Evolutionary conservation across 768 basidiomycete genomes (phyloP).

Genomic region (Tulasnella sp.): DNA sequence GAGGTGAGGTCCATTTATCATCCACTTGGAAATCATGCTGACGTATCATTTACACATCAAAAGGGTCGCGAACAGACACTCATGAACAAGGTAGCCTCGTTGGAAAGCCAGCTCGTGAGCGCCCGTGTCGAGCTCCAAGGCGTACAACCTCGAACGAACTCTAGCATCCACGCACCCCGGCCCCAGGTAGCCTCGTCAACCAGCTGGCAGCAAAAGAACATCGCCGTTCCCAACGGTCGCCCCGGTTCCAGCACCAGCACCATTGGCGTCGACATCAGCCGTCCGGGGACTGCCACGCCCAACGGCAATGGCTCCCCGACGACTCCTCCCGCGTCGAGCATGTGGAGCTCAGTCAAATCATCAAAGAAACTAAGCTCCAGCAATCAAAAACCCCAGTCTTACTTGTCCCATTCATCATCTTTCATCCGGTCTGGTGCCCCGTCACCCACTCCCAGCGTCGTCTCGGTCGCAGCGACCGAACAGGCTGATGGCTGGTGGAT

Average conservation of each 20-base stretch:
- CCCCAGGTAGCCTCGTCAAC: background rate
- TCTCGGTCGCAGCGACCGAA: slow-evolving; percentile 58
- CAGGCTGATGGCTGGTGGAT: slow-evolving; percentile 72
- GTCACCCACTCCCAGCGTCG: slow-evolving; percentile 66
- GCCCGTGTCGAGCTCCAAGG: slow-evolving; percentile 49
- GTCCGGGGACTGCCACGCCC: slow-evolving; percentile 11
- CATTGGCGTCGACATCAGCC: background rate
- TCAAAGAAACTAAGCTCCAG: slow-evolving; percentile 42
- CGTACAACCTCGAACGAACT: slow-evolving; percentile 20
- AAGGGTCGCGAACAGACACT: slow-evolving; percentile 63
- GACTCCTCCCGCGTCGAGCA: slow-evolving; percentile 36
- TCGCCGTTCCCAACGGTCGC: background rate
- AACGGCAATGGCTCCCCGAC: background rate
- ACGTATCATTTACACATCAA: slow-evolving; percentile 14
- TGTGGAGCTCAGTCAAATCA: slow-evolving; percentile 63
- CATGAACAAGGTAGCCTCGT: slow-evolving; percentile 48
- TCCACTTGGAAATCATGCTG: background rate
- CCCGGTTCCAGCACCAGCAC: slow-evolving; percentile 2
- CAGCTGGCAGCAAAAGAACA: background rate
- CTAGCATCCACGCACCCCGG: slow-evolving; percentile 12
- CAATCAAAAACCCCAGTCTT: slow-evolving; percentile 24
- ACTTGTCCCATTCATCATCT: slow-evolving; percentile 25
- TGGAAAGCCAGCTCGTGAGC: slow-evolving; percentile 48
- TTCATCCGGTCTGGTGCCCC: slow-evolving; percentile 27
- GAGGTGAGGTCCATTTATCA: slow-evolving; percentile 37